Conservation (phyloP, 108 stramenopile genomes). For the Stephanodiscus minutulus region DNA sequence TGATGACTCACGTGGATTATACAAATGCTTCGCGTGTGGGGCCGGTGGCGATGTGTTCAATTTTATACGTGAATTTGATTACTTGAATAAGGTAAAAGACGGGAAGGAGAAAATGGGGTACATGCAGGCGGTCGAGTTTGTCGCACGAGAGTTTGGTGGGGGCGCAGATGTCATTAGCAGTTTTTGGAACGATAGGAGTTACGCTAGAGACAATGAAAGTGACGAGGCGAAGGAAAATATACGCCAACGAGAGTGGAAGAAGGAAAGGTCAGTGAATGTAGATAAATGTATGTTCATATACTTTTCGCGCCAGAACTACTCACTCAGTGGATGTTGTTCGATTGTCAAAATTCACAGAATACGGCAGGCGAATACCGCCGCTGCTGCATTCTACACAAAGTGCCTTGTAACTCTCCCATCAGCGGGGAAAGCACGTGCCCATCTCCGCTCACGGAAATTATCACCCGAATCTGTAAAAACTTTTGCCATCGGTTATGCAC, state of each 20-base stretch:
- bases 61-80: conserved; percentile 79
- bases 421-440: conserved; percentile 71
- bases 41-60: conserved; percentile 90
- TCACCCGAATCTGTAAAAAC: conserved; percentile 66
- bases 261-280: conserved; percentile 43
- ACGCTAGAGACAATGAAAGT: conserved; percentile 15
- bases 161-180: conserved; percentile 29
- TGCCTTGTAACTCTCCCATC: conserved; percentile 60
- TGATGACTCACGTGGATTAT: conserved; percentile 75
- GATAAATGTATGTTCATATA: neutral
- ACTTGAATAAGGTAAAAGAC: conserved; percentile 23
- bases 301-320: neutral
- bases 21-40: conserved; percentile 95
- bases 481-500: conserved; percentile 91
- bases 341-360: conserved; percentile 39
- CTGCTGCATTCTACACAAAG: conserved; percentile 84
- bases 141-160: conserved; percentile 58
- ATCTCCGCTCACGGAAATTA: conserved; percentile 66
- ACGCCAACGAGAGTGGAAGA: conserved; percentile 41
- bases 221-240: conserved; percentile 35
- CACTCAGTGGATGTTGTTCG: neutral
- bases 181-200: conserved; percentile 8
- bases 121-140: conserved; percentile 66
- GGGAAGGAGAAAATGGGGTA: conserved; percentile 67
- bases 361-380: conserved; percentile 67